Base-by-base conservation (phyloP, 805 yeast species). In the Hanseniaspora taiwanica region DNA sequence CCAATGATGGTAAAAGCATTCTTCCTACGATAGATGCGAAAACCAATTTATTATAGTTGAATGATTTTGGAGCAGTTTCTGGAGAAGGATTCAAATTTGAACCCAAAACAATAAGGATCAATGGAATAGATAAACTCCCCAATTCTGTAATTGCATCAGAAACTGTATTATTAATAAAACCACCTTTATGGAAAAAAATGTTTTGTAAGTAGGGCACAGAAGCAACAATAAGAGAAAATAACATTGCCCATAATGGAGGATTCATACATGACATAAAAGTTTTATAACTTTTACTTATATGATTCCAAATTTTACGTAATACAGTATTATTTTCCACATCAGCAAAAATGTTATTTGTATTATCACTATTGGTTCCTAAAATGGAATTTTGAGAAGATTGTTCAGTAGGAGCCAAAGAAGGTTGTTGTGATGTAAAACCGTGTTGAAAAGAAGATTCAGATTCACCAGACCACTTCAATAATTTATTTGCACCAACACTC, bases 211-310 rank as follows among this genome's bases (percentile, higher is more conserved):
- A 58, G 4, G 81, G 78, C 16, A 78, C 63, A 0, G 83, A 71
- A 3, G 89, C 91, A 42, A 81, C 80, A 19, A 80, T 40, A 13
- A 81, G 72, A 3, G 87, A 70, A 1, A 76, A 56, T 9, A 76
- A 53, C 87, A 81, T 81, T 7, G 93, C 78, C 60, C 78, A 81
- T 42, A 81, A 61, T 13, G 91, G 93, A n/a, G 93, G 91, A 52
- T 81, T 81, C 82, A 81, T 78, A 44, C 68, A 68, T 6, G 59
- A 48, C 35, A 60, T 52, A 23, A 73, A 48, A 31, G 49, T 54
- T 9, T 40, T 35, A 12, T 55, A 39, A 12, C 40, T n/a, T 4
- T 8, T 23, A 27, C 27, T 35, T 10, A 36, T 9, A 21, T 40
- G 46, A 17, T 46, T 41, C 39, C 43, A 43, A 7, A 48, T 23